Evolutionary conservation across 164 flowering plant genomes (phyloP).

Genomic region (Umbellularia californica): DNA sequence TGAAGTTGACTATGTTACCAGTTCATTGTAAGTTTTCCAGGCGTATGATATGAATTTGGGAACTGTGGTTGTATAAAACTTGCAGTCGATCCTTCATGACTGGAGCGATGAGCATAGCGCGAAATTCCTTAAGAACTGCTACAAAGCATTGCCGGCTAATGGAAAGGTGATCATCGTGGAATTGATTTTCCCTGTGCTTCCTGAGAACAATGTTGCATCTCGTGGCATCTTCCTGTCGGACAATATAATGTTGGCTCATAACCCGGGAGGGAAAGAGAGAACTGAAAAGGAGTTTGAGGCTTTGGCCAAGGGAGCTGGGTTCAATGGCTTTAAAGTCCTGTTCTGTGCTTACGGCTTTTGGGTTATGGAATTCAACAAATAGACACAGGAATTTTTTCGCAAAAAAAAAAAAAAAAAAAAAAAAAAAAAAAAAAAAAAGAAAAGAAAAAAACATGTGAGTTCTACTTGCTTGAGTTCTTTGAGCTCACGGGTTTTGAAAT

Average conservation of each 20-base stretch:
- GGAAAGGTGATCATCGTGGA: constrained; percentile 25
- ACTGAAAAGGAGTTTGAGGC: constrained; percentile 18
- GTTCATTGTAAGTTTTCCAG: no score
- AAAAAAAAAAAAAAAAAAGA: no score
- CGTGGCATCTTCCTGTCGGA: neutral
- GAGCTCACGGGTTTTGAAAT: no score
- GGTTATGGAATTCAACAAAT: constrained; percentile 23
- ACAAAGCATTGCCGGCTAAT: constrained; percentile 22
- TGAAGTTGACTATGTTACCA: no score
- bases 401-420: no score
- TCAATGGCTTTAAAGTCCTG: constrained; percentile 6
- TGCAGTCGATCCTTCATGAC: constrained; percentile 23
- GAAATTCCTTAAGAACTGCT: constrained; percentile 22
- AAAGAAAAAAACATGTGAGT: no score
- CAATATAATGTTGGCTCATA: constrained; percentile 12
- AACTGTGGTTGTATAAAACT: neutral
- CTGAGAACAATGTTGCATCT: neutral
- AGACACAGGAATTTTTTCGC: neutral
- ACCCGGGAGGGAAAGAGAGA: constrained; percentile 24
- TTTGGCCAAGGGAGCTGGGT: constrained; percentile 15
- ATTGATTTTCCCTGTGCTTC: neutral
- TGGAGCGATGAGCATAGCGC: constrained; percentile 22
- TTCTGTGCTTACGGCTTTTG: constrained; percentile 14
- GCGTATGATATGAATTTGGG: no score
- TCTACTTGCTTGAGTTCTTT: no score